A percentile compares a stretch with the other conserved stretches of the same genome.
phyloP scores from a whole-genome alignment of 2,329 filamentous ascomycete species.

The Huntiella moniliformis region DNA sequence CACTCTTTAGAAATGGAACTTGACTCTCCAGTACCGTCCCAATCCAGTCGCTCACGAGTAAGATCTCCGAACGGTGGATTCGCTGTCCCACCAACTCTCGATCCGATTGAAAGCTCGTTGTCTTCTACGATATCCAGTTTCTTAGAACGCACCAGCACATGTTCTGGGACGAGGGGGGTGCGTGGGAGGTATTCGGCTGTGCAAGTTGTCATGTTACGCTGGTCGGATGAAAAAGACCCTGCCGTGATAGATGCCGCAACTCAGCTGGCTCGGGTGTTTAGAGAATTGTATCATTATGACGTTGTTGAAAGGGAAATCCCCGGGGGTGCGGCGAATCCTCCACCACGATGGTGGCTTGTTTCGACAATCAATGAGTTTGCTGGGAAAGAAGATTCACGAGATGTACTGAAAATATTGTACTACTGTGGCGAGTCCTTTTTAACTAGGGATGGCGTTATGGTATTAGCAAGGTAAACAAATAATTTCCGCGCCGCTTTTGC shows the following conservation, averaged over 20 bases:
- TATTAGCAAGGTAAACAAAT: conserved; percentile 31
- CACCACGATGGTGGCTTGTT: conserved; percentile 35
- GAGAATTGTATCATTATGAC: conserved; percentile 32
- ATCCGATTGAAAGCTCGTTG: conserved; percentile 25
- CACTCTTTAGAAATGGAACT: conserved; percentile 31
- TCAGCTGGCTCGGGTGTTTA: conserved; percentile 31
- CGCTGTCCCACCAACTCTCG: conserved; percentile 37
- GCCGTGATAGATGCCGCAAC: conserved; percentile 20
- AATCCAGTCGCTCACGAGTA: neutral
- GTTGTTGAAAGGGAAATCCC: conserved; percentile 32
- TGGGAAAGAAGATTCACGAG: conserved; percentile 32
- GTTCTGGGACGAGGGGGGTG: neutral
- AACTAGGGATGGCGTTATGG: conserved; percentile 36
- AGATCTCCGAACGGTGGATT: conserved; percentile 27
- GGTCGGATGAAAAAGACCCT: conserved; percentile 34
- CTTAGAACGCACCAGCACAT: neutral
- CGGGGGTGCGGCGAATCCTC: conserved; percentile 27
- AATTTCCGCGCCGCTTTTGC: neutral
- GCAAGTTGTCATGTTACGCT: conserved; percentile 33
- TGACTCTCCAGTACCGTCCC: conserved; percentile 22
- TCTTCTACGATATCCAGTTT: too few relatives aligned
- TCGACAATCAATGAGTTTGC: conserved; percentile 33
- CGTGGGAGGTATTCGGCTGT: conserved; percentile 34
- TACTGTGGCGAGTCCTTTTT: conserved; percentile 37
- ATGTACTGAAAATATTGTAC: conserved; percentile 39